A percentile compares a stretch with the other conserved stretches of the same genome.
phyloP scores from a whole-genome alignment of 2,329 filamentous ascomycete species.

The Apiospora hydei region DNA sequence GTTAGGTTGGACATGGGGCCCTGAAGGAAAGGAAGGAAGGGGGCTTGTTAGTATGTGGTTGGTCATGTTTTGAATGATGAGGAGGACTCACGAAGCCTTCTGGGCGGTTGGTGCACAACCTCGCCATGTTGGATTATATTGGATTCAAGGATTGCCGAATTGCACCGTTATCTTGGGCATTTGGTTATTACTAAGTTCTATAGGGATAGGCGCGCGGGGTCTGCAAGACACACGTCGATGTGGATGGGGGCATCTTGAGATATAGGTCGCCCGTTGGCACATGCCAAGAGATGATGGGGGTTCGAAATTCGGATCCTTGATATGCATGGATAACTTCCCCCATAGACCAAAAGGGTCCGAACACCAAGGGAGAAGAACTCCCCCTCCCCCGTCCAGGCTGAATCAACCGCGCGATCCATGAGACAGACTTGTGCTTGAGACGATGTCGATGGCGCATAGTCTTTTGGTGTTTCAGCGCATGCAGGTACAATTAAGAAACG shows the following conservation, averaged over 20 bases:
- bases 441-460: conserved; percentile 7
- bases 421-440: conserved; percentile 16
- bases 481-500: conserved; percentile 13
- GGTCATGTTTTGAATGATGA: too few relatives aligned
- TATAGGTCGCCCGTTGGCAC: background rate
- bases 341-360: background rate
- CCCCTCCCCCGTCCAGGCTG: background rate
- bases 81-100: conserved; percentile 27
- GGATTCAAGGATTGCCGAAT: background rate
- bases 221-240: background rate
- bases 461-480: conserved; percentile 1
- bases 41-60: too few relatives aligned
- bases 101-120: conserved; percentile 27
- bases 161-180: too few relatives aligned
- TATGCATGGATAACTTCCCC: background rate
- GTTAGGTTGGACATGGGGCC: conserved; percentile 26
- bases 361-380: background rate
- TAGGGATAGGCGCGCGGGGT: background rate
- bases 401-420: background rate
- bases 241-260: background rate
- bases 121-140: conserved; percentile 19
- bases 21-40: background rate
- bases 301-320: too few relatives aligned
- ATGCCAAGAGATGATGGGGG: background rate
- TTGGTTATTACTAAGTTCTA: background rate